Base-by-base conservation (phyloP, 202 grass and related monocot genomes). In the Bolboschoenoplectus hybrid region DNA sequence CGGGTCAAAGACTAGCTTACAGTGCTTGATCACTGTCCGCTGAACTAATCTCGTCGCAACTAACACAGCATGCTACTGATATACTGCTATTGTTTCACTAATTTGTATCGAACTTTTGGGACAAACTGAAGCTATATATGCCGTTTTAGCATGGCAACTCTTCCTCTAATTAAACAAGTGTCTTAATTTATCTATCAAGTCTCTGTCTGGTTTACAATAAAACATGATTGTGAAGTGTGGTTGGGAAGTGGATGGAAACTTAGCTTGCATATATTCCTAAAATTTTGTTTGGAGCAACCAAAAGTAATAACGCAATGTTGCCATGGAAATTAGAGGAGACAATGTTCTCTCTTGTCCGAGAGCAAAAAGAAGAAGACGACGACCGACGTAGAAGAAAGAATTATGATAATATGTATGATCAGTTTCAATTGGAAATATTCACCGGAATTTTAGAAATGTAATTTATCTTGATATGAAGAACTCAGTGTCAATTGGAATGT, bases 21-120 rank as follows among this genome's bases (percentile, higher is more conserved):
- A 53, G 62, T 69, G 81, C 81, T 69, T 70, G 81, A 83, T 77
- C 50, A 39, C 70, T 74, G 6, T 77, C 47, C 55, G 73, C 26
- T 49, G 12, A 53, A 53, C 73, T 55, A 53, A 76, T 53, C 10
- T 51, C 7, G 9, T 52, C 49, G 13, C 26, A 56, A 70, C 13
- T 17, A 45, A 77, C 20, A 55, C 50, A 3, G 5, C 32, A 36
- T 64, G 32, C 3, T 67, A 40, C 64, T 39, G 64, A 36, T 40
- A 67, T 67, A 38, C 34, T 77, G 12, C 32, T 77, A 50, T 8
- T 55, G 10, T 77, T 38, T 52, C 12, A 2, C 10, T 53, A 5
- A 12, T 53, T 36, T 55, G 47, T 53, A 76, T 76, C 51, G 4
- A 50, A 50, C 8, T 34, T 36, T 34, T 38, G 49, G 12, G 45